Evolutionary conservation across 306 rosid species (phyloP).

Genomic region (Spatholobus suberectus): DNA sequence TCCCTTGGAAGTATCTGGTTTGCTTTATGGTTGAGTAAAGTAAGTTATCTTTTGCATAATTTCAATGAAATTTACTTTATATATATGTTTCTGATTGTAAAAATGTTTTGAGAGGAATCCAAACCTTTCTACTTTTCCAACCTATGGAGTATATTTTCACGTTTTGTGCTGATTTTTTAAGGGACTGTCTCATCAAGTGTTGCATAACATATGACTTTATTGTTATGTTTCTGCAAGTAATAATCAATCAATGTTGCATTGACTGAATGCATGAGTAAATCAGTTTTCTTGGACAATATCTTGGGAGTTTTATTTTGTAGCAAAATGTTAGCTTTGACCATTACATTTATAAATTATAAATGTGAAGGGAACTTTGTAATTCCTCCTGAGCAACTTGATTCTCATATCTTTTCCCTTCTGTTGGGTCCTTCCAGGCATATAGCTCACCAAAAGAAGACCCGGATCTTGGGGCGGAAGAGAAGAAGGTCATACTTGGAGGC

Average conservation of each 20-base stretch:
- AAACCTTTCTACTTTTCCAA: background rate
- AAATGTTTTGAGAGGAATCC: constrained; percentile 19
- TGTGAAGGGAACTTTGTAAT: constrained; percentile 13
- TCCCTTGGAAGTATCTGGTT: constrained; percentile 98
- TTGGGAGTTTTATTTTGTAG: constrained; percentile 17
- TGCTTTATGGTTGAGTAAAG: constrained; percentile 81
- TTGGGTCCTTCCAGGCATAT: constrained; percentile 69
- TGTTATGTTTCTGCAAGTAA: constrained; percentile 3
- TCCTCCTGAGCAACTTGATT: constrained; percentile 7
- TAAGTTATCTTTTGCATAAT: constrained; percentile 48
- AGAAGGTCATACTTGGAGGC: constrained; percentile 71
- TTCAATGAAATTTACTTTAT: constrained; percentile 19
- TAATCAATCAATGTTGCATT: constrained; percentile 12
- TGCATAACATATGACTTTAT: constrained; percentile 23
- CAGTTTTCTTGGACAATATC: constrained; percentile 11
- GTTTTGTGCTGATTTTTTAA: constrained; percentile 33
- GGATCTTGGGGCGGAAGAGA: constrained; percentile 67
- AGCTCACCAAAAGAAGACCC: constrained; percentile 95
- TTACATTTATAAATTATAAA: constrained; percentile 27
- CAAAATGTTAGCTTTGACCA: constrained; percentile 15
- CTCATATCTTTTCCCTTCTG: constrained; percentile 38
- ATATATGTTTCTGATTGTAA: constrained; percentile 13
- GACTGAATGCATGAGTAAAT: constrained; percentile 1
- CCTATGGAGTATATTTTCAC: constrained; percentile 17
- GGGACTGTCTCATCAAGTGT: constrained; percentile 14